Conservation (phyloP, 495 filamentous ascomycete species). For the Aspergillus saccharolyticus region DNA sequence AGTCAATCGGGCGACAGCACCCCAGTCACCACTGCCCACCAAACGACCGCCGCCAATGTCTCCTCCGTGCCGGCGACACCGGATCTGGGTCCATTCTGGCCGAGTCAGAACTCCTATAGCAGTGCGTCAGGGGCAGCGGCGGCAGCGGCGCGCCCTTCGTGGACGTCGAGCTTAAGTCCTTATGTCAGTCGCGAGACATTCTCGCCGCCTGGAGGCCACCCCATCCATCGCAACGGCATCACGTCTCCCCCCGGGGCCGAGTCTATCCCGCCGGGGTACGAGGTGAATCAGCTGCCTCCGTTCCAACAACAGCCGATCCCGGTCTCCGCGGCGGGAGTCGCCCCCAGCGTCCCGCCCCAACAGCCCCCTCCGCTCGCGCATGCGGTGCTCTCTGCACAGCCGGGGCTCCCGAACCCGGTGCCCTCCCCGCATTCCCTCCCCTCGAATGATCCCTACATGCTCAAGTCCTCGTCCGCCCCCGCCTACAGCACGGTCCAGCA, state of each 20-base stretch:
- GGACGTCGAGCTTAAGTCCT: slow-evolving; percentile 33
- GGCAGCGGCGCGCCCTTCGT: slow-evolving; percentile 42
- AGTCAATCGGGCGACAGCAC: slow-evolving; percentile 57
- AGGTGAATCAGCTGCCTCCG: slow-evolving; percentile 52
- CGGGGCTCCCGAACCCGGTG: slow-evolving; percentile 42
- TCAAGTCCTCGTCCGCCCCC: slow-evolving; percentile 56
- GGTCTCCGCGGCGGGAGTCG: slow-evolving; percentile 27
- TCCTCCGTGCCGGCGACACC: slow-evolving; percentile 11
- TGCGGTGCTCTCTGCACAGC: slow-evolving; percentile 37
- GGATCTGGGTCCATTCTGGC: slow-evolving; percentile 46
- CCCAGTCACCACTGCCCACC: slow-evolving; percentile 47
- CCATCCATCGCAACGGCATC: slow-evolving; percentile 36
- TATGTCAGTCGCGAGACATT: slow-evolving; percentile 47
- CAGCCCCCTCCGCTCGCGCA: slow-evolving; percentile 27
- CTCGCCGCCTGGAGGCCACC: slow-evolving; percentile 48
- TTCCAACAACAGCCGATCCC: slow-evolving; percentile 53
- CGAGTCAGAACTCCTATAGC: slow-evolving; percentile 50
- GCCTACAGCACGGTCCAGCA: slow-evolving; percentile 51
- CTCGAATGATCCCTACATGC: slow-evolving; percentile 56
- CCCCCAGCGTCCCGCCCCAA: slow-evolving; percentile 14
- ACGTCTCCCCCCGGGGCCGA: slow-evolving; percentile 49
- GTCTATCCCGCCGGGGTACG: slow-evolving; percentile 50
- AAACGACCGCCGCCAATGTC: slow-evolving; percentile 36
- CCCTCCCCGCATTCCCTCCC: slow-evolving; percentile 58
- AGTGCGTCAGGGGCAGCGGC: slow-evolving; percentile 44